Conservation (phyloP, 352 stramenopile genomes). For the Pythium vanterpoolii region DNA sequence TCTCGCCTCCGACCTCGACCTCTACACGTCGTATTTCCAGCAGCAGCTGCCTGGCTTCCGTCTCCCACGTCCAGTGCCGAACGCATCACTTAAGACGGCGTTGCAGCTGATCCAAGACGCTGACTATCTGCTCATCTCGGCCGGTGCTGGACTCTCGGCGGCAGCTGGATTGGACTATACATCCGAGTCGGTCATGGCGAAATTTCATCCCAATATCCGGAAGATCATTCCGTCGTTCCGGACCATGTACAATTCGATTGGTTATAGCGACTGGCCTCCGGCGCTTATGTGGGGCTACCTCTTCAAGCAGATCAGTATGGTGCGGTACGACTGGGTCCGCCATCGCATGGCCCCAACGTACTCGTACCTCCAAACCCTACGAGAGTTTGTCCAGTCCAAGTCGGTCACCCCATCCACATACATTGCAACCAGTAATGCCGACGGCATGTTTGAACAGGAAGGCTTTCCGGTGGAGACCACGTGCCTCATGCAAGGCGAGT, state of each 20-base stretch:
- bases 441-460: conserved; percentile 73
- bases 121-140: conserved; percentile 61
- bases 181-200: conserved; percentile 54
- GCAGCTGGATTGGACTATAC: conserved; percentile 74
- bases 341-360: conserved; percentile 57
- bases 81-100: conserved; percentile 28
- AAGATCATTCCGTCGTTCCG: conserved; percentile 45
- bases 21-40: conserved; percentile 44
- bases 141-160: conserved; percentile 59
- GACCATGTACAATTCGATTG: conserved; percentile 63
- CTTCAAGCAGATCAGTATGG: conserved; percentile 62
- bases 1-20: conserved; percentile 43
- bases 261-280: conserved; percentile 38
- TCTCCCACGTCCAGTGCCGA: conserved; percentile 23
- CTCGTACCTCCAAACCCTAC: conserved; percentile 42
- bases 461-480: conserved; percentile 48
- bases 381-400: conserved; percentile 31
- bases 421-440: conserved; percentile 66
- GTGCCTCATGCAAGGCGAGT: conserved; percentile 66
- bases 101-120: conserved; percentile 39
- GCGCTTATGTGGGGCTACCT: conserved; percentile 57
- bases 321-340: conserved; percentile 44
- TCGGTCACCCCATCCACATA: conserved; percentile 42
- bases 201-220: conserved; percentile 46
- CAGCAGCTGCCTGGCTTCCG: conserved; percentile 10